Evolutionary conservation across 176 grass and related monocot genomes (phyloP), one percentile per base, ranked within the genome.

Genomic region (Ensete glaucum): DNA sequence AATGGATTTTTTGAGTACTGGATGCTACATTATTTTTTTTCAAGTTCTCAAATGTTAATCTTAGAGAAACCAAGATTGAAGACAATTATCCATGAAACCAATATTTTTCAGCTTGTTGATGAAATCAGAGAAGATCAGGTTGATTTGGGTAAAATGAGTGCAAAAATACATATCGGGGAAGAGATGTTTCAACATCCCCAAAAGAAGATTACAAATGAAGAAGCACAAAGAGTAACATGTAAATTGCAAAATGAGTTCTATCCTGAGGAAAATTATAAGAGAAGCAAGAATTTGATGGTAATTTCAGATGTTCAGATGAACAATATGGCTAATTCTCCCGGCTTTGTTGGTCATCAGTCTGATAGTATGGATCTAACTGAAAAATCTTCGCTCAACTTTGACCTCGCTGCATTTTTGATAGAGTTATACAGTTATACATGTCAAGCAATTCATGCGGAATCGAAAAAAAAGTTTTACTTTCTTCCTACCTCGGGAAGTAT

Each of bases 81-180:
- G 34, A 21, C 10, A 70, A 48, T 4, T 27, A 50, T 50, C 13
- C 67, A 49, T 70, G 34, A 20, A 26, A 65, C 21, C 21, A 26
- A 12, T 52, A n/a, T 70, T 70, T 69, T 50, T 70, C 67, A 70
- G 67, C 43, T 70, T 70, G 43, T 50, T 51, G 29, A 70, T 70
- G 67, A 50, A 70, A 70, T 70, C 9, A 70, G 43, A 70, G 67
- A 70, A n/a, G 67, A 70, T 70, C 34, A 51, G 43, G 17, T 52
- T 50, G 51, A 50, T 50, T 51, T 70, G 43, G 34, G 67, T 51
- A 9, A 3, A 17, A 70, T 54, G 65, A 99, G 83, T 3, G 85
- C 91, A 10, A 95, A 95, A 82, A 84, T 81, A 85, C 91, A 95
- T 74, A 94, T 95, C 74, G 88, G 91, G 73, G 86, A 89, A 21